phyloP scores from a whole-genome alignment of 2,329 filamentous ascomycete genomes.

The Trichothecium roseum region DNA sequence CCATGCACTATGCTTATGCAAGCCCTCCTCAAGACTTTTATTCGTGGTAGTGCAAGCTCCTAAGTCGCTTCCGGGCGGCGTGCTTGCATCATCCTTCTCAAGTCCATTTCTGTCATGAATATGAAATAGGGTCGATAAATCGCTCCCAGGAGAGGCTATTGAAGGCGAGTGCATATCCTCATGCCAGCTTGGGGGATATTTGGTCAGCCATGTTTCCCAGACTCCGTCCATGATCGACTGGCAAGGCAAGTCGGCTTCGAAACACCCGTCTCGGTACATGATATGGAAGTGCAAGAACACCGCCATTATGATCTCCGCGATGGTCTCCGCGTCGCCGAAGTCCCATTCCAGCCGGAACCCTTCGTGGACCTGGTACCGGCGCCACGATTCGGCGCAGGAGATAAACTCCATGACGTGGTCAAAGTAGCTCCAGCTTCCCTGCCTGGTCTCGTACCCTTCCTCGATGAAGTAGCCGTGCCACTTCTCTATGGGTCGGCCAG shows the following conservation, averaged over 20 bases:
- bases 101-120: no score
- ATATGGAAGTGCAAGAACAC: conserved; percentile 12
- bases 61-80: no score
- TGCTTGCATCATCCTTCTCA: no score
- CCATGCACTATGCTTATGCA: no score
- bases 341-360: conserved; percentile 2
- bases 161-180: no score
- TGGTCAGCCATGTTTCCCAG: conserved; percentile 19
- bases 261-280: conserved; percentile 8
- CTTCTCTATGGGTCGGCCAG: neutral
- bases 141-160: no score
- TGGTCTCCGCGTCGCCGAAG: conserved; percentile 2
- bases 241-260: neutral
- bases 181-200: conserved; percentile 9
- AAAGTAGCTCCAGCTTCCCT: neutral
- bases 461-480: neutral
- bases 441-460: neutral
- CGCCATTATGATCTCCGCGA: conserved; percentile 4
- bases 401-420: conserved; percentile 4
- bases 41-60: no score
- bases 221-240: conserved; percentile 6
- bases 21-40: no score
- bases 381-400: conserved; percentile 5
- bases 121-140: no score
- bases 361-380: conserved; percentile 1